These are phyloP conservation scores for Sporothrix curviconia DNA, from an alignment of 2,329 filamentous ascomycete genomes.

Conservation along the genomic window DNA sequence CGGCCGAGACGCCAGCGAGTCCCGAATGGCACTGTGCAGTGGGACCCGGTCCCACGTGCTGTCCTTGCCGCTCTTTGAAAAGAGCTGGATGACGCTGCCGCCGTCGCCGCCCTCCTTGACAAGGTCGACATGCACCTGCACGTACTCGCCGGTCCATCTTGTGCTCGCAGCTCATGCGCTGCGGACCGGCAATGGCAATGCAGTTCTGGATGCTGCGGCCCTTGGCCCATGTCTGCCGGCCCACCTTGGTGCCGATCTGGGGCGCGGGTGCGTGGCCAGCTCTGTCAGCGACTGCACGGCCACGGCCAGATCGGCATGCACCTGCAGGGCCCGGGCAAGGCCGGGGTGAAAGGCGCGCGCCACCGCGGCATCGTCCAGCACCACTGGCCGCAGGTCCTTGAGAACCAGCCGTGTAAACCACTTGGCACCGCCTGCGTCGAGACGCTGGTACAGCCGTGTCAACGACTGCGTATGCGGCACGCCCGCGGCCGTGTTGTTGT, in stretches of 20 bases:
- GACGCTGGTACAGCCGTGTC: conserved; percentile 48
- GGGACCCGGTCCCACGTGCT: conserved; percentile 64
- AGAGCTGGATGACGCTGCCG: conserved; percentile 60
- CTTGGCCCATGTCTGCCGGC: conserved; percentile 58
- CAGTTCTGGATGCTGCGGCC: conserved; percentile 69
- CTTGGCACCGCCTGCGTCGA: conserved; percentile 67
- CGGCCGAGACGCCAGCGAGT: conserved; percentile 58
- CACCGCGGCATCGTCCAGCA: conserved; percentile 50
- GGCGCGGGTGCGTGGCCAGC: conserved; percentile 38
- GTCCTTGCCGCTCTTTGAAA: conserved; percentile 88
- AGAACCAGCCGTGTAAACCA: conserved; percentile 79
- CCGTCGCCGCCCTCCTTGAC: conserved; percentile 39
- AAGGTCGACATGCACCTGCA: conserved; percentile 76
- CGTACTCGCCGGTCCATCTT: conserved; percentile 90
- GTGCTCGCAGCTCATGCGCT: conserved; percentile 64
- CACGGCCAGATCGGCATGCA: conserved; percentile 60
- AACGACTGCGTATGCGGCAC: conserved; percentile 32
- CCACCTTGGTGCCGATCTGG: conserved; percentile 55
- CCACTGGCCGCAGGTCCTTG: conserved; percentile 65
- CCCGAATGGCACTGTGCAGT: conserved; percentile 57
- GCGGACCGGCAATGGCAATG: conserved; percentile 50
- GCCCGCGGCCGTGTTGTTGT: background rate
- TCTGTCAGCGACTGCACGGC: conserved; percentile 31
- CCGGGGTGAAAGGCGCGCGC: conserved; percentile 60
- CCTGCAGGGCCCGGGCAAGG: conserved; percentile 61